Evolutionary conservation across 768 basidiomycete genomes (phyloP).

Genomic region (Neoboletus subvelutipes): DNA sequence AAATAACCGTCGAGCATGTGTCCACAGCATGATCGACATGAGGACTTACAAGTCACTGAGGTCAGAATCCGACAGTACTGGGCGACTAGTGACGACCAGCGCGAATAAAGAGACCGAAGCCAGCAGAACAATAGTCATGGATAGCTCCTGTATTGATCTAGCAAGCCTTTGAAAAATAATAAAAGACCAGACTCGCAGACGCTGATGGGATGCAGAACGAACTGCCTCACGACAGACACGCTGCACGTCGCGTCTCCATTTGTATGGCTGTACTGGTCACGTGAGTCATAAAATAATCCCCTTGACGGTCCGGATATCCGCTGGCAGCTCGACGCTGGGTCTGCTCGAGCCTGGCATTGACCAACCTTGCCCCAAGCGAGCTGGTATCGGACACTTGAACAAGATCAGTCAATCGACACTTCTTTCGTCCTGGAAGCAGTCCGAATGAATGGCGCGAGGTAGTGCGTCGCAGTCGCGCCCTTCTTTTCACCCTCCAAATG

Average conservation of each 20-base stretch:
- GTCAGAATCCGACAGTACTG: slow-evolving; percentile 31
- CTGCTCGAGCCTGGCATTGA: not conserved
- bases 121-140: slow-evolving; percentile 40
- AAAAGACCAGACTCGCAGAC: not conserved
- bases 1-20: slow-evolving; percentile 16
- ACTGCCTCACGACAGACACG: slow-evolving; percentile 27
- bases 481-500: slow-evolving; percentile 63
- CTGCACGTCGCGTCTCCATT: slow-evolving; percentile 24
- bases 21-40: slow-evolving; percentile 5
- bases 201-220: slow-evolving; percentile 18
- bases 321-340: not conserved
- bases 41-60: slow-evolving; percentile 31
- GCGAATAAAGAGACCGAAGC: slow-evolving; percentile 41
- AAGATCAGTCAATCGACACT: not conserved
- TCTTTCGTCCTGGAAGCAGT: not conserved
- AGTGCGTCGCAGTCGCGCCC: slow-evolving; percentile 25
- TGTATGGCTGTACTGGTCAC: slow-evolving; percentile 20
- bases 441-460: slow-evolving; percentile 27
- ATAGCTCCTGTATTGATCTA: too few species aligned
- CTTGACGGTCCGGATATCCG: slow-evolving; percentile 5
- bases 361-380: not conserved
- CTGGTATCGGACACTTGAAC: not conserved
- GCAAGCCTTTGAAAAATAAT: too few species aligned
- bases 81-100: slow-evolving; percentile 46
- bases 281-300: slow-evolving; percentile 14